Base-by-base conservation (phyloP, 257 asterid genomes). In the Fraxinus cuspidata region DNA sequence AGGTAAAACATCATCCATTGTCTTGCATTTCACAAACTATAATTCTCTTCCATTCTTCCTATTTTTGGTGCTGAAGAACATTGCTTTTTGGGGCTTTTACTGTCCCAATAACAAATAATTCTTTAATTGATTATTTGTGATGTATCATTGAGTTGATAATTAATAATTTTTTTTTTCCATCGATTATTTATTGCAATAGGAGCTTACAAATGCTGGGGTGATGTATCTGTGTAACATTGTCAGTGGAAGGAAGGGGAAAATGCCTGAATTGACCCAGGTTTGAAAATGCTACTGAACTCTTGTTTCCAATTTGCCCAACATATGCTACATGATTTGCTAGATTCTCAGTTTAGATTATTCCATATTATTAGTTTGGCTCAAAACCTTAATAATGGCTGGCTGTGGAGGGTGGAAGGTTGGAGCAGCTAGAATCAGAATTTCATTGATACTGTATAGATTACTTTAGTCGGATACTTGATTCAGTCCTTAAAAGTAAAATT, bases 201-300 rank as follows among this genome's bases (percentile, higher is more conserved):
- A 88, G 9, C 83, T 92, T 80, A 86, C 92, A 81, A 92, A 88
- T 80, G 88, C 88, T 51, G 98, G 97, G 63, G 96, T 94, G 35
- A 80, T 86, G 91, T 89, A 90, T 85, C 88, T 94, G 66, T 89
- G 96, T 71, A 67, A 80, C 80, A 35, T 90, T 82, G 89, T 81
- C 47, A 78, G 83, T 40, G 97, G 97, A 42, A 74, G 84, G 83
- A 87, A 78, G 85, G 84, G 74, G 66, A 82, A 86, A 84, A 85
- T 89, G 90, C 97, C 97, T 21, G 88, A 85, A 25, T 79, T 69
- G 78, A 80, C 90, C 75, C 96, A 90, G 97, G 98, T 94, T 67
- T 44, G 78, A 69, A 72, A 18, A 25, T 56, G 51, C 23, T 25
- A 37, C 8, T 71, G 68, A 60, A 78, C 64, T 67, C 69, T 67